These are phyloP conservation scores for Thelonectria blattea DNA, from an alignment of 2,329 filamentous ascomycete species.

Conservation along the genomic window DNA sequence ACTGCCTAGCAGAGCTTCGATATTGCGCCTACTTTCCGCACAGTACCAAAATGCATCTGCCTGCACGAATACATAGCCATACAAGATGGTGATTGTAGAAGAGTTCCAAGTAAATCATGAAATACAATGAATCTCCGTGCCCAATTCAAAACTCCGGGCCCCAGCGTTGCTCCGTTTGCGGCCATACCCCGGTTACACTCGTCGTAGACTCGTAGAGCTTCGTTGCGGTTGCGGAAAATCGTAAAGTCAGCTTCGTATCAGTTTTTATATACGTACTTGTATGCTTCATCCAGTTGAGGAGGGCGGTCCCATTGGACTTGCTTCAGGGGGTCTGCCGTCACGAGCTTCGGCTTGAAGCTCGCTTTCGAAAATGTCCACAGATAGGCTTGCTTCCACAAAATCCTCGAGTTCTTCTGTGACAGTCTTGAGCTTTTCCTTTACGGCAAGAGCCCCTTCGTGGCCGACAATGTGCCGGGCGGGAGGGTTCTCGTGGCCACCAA, in stretches of 20 bases:
- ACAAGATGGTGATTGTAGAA: too few relatives aligned
- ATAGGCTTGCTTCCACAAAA: conserved; percentile 87
- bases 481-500: conserved; percentile 95
- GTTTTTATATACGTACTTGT: background rate
- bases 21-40: too few relatives aligned
- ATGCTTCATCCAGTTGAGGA: conserved; percentile 28
- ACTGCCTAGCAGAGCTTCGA: too few relatives aligned
- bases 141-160: background rate
- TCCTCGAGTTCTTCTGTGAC: conserved; percentile 96
- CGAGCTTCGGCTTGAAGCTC: conserved; percentile 60
- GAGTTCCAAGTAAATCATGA: too few relatives aligned
- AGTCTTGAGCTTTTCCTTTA: conserved; percentile 96
- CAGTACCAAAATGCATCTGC: too few relatives aligned
- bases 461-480: conserved; percentile 94
- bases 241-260: background rate
- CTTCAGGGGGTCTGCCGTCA: conserved; percentile 44
- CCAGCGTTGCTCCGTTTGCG: background rate
- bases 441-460: conserved; percentile 82
- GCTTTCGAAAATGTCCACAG: conserved; percentile 76
- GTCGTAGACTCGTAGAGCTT: background rate
- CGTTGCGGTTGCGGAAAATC: background rate
- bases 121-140: background rate
- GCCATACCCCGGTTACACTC: background rate
- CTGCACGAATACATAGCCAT: too few relatives aligned
- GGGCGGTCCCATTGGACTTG: conserved; percentile 33